Percentiles rank a stretch among this genome's conserved stretches.
Conservation (phyloP, 768 basidiomycete species). For the Russula sp. region DNA sequence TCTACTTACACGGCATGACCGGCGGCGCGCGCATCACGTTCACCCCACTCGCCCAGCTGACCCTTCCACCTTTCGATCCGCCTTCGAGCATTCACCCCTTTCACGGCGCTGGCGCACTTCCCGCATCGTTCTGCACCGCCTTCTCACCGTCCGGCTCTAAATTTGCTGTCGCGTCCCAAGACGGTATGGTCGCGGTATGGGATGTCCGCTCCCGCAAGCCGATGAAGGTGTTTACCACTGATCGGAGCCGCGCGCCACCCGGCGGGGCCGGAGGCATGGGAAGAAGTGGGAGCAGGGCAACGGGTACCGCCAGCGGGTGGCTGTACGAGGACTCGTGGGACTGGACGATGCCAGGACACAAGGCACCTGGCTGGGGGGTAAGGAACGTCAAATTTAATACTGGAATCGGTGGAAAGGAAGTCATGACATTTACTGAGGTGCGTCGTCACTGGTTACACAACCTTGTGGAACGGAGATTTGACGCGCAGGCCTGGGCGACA, state of each 20-base stretch:
- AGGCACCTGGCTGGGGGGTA: constrained; percentile 76
- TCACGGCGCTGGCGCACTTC: constrained; percentile 29
- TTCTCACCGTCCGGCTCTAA: constrained; percentile 71
- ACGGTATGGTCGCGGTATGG: constrained; percentile 75
- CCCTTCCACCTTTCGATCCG: constrained; percentile 46
- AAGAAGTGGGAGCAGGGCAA: constrained; percentile 25
- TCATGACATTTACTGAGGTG: constrained; percentile 90
- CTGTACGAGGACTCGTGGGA: constrained; percentile 60
- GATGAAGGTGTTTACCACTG: constrained; percentile 59
- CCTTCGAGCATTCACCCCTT: constrained; percentile 22
- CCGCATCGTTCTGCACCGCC: constrained; percentile 74
- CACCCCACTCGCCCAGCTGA: constrained; percentile 57
- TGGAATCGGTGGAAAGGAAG: constrained; percentile 51
- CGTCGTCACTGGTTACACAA: constrained; percentile 16
- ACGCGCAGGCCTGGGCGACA: constrained; percentile 26
- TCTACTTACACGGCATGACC: constrained; percentile 72
- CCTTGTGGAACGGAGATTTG: neutral
- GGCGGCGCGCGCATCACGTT: constrained; percentile 58
- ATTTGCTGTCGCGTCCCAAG: constrained; percentile 79
- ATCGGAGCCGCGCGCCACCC: constrained; percentile 30
- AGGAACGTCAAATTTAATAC: constrained; percentile 81
- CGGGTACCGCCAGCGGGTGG: constrained; percentile 43
- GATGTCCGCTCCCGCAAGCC: constrained; percentile 71
- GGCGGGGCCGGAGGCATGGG: constrained; percentile 10
- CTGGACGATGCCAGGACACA: constrained; percentile 43